phyloP scores from a whole-genome alignment of 2,329 filamentous ascomycete genomes.

The Capronia epimyces region DNA sequence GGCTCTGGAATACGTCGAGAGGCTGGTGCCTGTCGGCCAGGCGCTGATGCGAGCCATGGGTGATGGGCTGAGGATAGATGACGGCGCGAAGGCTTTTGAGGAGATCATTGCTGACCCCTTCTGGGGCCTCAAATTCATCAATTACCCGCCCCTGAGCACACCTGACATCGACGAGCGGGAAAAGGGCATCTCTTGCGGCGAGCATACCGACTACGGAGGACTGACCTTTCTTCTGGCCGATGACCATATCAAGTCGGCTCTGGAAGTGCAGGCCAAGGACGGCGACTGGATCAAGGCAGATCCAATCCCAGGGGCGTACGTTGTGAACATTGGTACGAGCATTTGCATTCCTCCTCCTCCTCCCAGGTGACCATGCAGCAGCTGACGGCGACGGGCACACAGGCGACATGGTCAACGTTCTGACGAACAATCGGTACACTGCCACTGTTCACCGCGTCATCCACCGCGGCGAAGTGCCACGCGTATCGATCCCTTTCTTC shows the following conservation, averaged over 20 bases:
- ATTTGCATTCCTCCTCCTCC: too few species aligned
- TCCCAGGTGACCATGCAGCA: not conserved
- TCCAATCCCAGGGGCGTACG: slow-evolving; percentile 40
- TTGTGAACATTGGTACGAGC: slow-evolving; percentile 44
- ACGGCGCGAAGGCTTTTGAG: slow-evolving; percentile 4
- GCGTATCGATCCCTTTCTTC: slow-evolving; percentile 12
- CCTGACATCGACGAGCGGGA: slow-evolving; percentile 6
- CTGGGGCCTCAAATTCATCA: slow-evolving; percentile 10
- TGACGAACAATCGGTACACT: slow-evolving; percentile 9
- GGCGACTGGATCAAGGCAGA: slow-evolving; percentile 43
- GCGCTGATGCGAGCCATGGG: slow-evolving; percentile 10
- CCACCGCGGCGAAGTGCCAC: not conserved
- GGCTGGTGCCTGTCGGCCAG: slow-evolving; percentile 1
- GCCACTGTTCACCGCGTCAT: slow-evolving; percentile 11
- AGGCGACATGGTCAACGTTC: slow-evolving; percentile 10
- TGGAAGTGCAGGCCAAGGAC: slow-evolving; percentile 43
- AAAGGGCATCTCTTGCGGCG: slow-evolving; percentile 26
- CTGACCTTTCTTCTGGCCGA: slow-evolving; percentile 43
- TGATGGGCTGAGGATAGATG: slow-evolving; percentile 2
- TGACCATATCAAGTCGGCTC: slow-evolving; percentile 41
- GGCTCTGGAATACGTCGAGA: not conserved
- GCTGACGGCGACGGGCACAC: not conserved
- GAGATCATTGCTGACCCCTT: slow-evolving; percentile 4
- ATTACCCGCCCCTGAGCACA: slow-evolving; percentile 5
- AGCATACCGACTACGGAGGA: slow-evolving; percentile 47